A percentile compares a stretch with the other conserved stretches of the same genome.
phyloP scores from a whole-genome alignment of 305 asterid species.

The Solanum hybrid region DNA sequence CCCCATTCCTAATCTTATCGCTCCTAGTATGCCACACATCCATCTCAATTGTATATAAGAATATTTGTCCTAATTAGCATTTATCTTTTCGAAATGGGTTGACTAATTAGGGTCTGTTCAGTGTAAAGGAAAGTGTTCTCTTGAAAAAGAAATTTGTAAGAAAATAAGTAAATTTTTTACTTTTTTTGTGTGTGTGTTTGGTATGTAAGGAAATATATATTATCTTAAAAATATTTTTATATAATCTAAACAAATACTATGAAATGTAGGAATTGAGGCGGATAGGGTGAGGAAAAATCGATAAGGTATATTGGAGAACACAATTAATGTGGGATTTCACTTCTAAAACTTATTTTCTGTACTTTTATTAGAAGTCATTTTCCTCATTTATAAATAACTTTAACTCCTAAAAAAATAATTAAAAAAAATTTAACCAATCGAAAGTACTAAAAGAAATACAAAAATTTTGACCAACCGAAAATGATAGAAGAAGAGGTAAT shows the following conservation, averaged over 20 bases:
- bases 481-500: too few species aligned
- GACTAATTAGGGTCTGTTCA: background rate
- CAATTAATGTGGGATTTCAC: background rate
- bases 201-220: background rate
- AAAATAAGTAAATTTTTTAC: background rate
- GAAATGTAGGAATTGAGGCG: rapidly evolving
- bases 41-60: background rate
- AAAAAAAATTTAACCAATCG: too few species aligned
- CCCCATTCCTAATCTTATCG: too few species aligned
- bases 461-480: too few species aligned
- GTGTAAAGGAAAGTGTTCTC: background rate
- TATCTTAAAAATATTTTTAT: background rate
- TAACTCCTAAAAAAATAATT: background rate
- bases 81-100: background rate
- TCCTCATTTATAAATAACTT: background rate
- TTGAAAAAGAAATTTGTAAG: background rate
- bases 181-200: background rate
- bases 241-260: background rate
- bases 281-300: background rate
- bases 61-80: background rate
- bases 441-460: too few species aligned
- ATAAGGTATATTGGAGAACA: background rate
- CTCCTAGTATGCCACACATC: too few species aligned
- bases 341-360: background rate
- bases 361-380: background rate